Percentiles rank a stretch among this genome's conserved stretches.
Conservation (phyloP, 192 early-diverging fungal genomes). For the Rhizophagus clarus region DNA sequence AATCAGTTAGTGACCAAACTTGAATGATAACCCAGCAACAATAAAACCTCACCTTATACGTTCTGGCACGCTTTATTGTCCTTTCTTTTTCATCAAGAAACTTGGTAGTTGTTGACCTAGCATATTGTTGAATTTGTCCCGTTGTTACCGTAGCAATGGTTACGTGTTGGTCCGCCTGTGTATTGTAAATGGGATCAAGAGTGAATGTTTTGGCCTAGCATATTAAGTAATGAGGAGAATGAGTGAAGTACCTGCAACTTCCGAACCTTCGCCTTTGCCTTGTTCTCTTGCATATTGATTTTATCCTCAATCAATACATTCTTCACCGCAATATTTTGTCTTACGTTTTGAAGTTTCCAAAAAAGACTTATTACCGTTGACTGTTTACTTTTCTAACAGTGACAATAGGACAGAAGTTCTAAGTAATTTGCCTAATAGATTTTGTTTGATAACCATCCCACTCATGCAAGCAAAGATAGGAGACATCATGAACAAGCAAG, state of each 20-base stretch:
- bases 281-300: constrained; percentile 3
- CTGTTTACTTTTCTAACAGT: constrained; percentile 17
- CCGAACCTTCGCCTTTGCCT: constrained; percentile 22
- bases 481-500: constrained; percentile 30
- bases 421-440: constrained; percentile 18
- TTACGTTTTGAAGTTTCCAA: constrained; percentile 25
- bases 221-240: constrained; percentile 21
- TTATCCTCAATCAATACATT: neutral
- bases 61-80: no score
- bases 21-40: no score
- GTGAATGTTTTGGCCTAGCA: constrained; percentile 24
- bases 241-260: constrained; percentile 29
- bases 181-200: constrained; percentile 22
- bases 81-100: neutral
- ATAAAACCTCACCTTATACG: no score
- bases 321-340: constrained; percentile 29
- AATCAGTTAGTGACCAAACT: no score
- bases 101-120: constrained; percentile 15
- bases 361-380: constrained; percentile 6
- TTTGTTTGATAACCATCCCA: constrained; percentile 25
- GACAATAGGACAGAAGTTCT: constrained; percentile 22
- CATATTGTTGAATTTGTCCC: constrained; percentile 31
- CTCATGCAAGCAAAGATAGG: constrained; percentile 11
- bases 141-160: constrained; percentile 21
- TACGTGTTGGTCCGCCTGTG: constrained; percentile 7